Percentiles rank a stretch among this genome's conserved stretches.
Conservation (phyloP, 768 basidiomycete genomes). For the Gyrodon lividus region DNA sequence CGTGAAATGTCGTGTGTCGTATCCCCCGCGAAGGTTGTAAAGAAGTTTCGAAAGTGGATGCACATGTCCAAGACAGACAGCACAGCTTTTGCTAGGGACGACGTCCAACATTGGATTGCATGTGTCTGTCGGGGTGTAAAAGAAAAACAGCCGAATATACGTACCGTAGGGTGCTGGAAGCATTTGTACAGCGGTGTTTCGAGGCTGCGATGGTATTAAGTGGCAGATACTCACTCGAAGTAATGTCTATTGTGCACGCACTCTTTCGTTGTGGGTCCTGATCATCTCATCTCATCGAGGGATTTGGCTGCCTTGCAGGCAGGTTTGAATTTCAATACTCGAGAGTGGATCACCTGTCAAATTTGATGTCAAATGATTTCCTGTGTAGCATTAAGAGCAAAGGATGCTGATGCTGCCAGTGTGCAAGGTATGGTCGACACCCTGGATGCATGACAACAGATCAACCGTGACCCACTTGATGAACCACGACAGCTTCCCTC, state of each 20-base stretch:
- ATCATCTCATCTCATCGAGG: slow-evolving; percentile 82
- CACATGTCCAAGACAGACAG: slow-evolving; percentile 72
- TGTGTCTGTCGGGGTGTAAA: not conserved
- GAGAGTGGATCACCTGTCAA: slow-evolving; percentile 67
- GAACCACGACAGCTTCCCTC: slow-evolving; percentile 80
- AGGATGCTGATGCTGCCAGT: too few relatives aligned
- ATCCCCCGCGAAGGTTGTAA: slow-evolving; percentile 59
- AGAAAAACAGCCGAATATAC: slow-evolving; percentile 12
- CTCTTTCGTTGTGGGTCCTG: slow-evolving; percentile 64
- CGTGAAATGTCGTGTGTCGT: slow-evolving; percentile 56
- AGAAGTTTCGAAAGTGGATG: slow-evolving; percentile 65
- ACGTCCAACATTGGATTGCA: slow-evolving; percentile 44
- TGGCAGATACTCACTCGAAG: not conserved
- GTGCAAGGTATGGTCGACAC: slow-evolving; percentile 3
- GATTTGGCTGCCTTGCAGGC: slow-evolving; percentile 53
- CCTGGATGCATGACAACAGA: not conserved
- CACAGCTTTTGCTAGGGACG: slow-evolving; percentile 62
- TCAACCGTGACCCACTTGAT: slow-evolving; percentile 59
- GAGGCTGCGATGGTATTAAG: slow-evolving; percentile 41
- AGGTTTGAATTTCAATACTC: slow-evolving; percentile 59
- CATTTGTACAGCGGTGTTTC: slow-evolving; percentile 60
- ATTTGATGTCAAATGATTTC: not conserved
- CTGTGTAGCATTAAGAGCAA: not conserved
- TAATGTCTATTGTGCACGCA: slow-evolving; percentile 35
- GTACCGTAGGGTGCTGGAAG: slow-evolving; percentile 60